A percentile compares a stretch with the other conserved stretches of the same genome.
These are phyloP conservation scores for Inonotus hispidus DNA, from an alignment of 1,284 basidiomycete genomes.

Conservation along the genomic window DNA sequence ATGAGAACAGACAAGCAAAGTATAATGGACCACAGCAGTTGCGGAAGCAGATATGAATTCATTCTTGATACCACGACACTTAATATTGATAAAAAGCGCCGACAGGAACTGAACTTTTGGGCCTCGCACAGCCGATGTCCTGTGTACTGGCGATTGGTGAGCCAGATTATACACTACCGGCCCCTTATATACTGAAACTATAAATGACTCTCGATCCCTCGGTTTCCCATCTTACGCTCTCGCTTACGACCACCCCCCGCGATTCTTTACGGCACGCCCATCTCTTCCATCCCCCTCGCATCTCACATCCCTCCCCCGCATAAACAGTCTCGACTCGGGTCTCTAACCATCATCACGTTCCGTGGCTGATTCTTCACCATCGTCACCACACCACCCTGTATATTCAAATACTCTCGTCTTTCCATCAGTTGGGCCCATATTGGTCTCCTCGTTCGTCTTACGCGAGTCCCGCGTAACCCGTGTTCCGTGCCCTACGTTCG, in stretches of 20 bases:
- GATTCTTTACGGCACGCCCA: slow-evolving; percentile 2
- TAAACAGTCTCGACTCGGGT: neutral
- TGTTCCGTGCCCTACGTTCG: neutral
- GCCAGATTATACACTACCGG: neutral
- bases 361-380: neutral
- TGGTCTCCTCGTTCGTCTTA: neutral
- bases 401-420: neutral
- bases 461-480: neutral
- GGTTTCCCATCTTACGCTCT: slow-evolving; percentile 4
- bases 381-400: neutral
- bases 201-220: neutral
- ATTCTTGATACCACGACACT: no score
- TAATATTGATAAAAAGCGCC: no score
- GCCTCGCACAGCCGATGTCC: neutral
- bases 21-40: neutral
- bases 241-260: slow-evolving; percentile 5
- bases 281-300: neutral
- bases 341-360: neutral
- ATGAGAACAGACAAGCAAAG: neutral
- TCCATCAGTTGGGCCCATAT: neutral
- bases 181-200: neutral
- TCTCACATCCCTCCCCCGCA: neutral
- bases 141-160: neutral
- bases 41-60: neutral
- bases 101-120: neutral